Percentiles rank a stretch among this genome's conserved stretches.
phyloP scores from a whole-genome alignment of 495 filamentous ascomycete genomes.

The Aspergillus asperescens region DNA sequence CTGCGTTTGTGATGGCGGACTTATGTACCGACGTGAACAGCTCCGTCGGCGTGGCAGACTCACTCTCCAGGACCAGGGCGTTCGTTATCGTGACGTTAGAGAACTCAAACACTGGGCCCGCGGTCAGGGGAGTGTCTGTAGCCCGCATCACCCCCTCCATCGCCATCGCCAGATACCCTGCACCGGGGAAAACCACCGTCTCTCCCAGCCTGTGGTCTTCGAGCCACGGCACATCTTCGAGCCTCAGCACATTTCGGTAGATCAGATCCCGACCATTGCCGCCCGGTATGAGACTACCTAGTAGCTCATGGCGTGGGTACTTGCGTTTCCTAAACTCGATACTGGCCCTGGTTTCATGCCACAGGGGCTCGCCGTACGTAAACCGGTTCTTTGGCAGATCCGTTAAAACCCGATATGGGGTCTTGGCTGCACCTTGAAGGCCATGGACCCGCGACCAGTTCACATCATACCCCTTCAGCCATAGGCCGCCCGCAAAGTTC shows the following conservation, averaged over 20 bases:
- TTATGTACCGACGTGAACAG: neutral
- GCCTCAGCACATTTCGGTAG: constrained; percentile 11
- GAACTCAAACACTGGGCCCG: constrained; percentile 9
- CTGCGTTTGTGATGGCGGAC: neutral
- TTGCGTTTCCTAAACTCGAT: neutral
- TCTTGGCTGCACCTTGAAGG: neutral
- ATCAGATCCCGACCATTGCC: neutral
- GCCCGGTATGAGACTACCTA: neutral
- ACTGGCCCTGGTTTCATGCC: neutral
- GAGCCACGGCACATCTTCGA: constrained; percentile 10
- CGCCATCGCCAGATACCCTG: constrained; percentile 52
- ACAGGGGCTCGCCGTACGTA: neutral
- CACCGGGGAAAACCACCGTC: constrained; percentile 45
- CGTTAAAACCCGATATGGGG: neutral
- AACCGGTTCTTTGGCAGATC: constrained; percentile 10
- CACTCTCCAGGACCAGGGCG: constrained; percentile 19
- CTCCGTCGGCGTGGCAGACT: constrained; percentile 4
- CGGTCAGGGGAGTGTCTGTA: constrained; percentile 15
- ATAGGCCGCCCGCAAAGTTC: neutral
- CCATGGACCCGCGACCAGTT: neutral
- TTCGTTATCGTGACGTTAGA: constrained; percentile 34
- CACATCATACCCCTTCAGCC: neutral
- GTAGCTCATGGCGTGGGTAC: constrained; percentile 7
- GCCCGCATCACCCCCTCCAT: constrained; percentile 41
- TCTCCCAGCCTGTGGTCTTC: constrained; percentile 20